A percentile compares a stretch with the other conserved stretches of the same genome.
Evolutionary conservation across 176 grass and related monocot genomes (phyloP).

Genomic region (Melocanna baccifera): DNA sequence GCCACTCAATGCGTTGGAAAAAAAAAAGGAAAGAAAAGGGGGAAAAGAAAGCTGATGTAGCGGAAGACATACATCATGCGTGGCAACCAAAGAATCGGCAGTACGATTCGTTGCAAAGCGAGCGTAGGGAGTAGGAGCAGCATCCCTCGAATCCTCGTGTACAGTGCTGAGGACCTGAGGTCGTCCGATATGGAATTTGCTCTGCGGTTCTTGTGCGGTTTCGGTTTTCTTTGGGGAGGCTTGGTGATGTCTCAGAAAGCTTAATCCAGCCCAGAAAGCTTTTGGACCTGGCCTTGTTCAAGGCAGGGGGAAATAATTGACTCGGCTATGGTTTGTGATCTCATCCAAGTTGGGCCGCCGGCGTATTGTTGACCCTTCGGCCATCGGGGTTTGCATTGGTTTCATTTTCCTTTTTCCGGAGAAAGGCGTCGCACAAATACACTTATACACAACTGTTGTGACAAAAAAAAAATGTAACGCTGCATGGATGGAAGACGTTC

Average conservation of each 20-base stretch:
- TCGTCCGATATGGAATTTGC: background rate
- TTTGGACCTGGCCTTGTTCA: background rate
- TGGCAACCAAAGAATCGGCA: slow-evolving; percentile 19
- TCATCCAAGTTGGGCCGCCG: background rate
- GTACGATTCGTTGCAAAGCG: slow-evolving; percentile 12
- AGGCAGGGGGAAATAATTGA: background rate
- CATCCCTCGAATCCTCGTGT: background rate
- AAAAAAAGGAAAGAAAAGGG: background rate
- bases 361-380: background rate
- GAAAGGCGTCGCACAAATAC: background rate
- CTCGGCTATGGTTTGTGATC: no score
- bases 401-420: background rate
- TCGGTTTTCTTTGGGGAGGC: background rate
- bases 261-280: background rate
- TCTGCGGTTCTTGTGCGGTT: background rate
- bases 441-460: no score
- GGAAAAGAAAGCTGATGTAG: background rate
- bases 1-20: background rate
- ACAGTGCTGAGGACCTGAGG: background rate
- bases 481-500: background rate
- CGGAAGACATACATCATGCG: background rate
- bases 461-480: background rate
- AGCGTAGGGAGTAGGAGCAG: background rate
- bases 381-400: background rate
- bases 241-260: background rate